A percentile compares a stretch with the other conserved stretches of the same genome.
Conservation (phyloP, 306 rosid species). For the Mucuna pruriens region DNA sequence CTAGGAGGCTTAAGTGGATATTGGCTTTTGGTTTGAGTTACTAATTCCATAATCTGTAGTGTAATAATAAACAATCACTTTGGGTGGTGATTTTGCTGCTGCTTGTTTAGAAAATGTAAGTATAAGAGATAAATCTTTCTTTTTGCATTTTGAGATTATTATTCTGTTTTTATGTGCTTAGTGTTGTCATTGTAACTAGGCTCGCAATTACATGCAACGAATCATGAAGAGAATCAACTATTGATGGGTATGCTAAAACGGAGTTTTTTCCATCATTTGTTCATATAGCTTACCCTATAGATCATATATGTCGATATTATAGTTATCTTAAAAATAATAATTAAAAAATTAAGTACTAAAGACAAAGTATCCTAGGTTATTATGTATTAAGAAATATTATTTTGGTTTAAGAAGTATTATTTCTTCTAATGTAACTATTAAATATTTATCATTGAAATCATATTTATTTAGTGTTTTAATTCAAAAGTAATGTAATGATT, state of each 20-base stretch:
- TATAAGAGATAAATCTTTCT: neutral
- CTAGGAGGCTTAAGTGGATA: neutral
- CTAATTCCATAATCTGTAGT: neutral
- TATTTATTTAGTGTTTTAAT: no score
- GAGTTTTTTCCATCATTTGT: neutral
- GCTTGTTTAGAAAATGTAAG: neutral
- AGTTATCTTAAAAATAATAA: no score
- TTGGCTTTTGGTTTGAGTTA: neutral
- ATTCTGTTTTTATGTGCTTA: neutral
- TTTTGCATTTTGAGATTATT: neutral
- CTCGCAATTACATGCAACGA: no score
- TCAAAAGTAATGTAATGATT: no score
- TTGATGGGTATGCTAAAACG: neutral
- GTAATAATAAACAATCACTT: neutral
- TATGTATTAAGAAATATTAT: no score
- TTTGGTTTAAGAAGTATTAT: no score
- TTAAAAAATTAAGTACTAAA: no score
- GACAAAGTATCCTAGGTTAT: no score
- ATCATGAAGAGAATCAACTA: no score
- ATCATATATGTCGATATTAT: neutral
- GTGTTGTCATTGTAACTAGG: no score
- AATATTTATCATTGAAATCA: no score
- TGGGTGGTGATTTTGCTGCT: neutral
- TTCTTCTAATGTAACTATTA: no score
- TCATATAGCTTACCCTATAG: neutral